These are phyloP conservation scores for Coprinellus aureogranulatus DNA, from an alignment of 768 basidiomycete species.

Conservation along the genomic window DNA sequence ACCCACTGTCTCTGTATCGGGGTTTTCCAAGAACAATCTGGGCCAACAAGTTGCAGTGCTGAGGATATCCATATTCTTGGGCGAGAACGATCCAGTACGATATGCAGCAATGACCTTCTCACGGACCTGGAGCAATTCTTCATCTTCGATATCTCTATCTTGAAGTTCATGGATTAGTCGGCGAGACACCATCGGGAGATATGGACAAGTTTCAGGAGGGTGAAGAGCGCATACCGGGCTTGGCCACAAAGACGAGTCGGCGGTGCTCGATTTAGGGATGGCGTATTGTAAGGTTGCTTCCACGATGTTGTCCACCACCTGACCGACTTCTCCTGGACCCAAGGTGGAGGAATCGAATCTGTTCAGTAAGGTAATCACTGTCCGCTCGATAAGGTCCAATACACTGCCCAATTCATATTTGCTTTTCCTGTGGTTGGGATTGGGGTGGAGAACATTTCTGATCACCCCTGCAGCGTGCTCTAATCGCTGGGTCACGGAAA, in stretches of 20 bases:
- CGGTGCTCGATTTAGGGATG: constrained; percentile 54
- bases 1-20: constrained; percentile 67
- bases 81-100: constrained; percentile 54
- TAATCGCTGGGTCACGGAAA: constrained; percentile 63
- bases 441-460: constrained; percentile 49
- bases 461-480: constrained; percentile 60
- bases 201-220: constrained; percentile 50
- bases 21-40: constrained; percentile 71
- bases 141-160: constrained; percentile 26
- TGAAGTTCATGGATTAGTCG: constrained; percentile 35
- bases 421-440: constrained; percentile 45
- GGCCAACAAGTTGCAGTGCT: constrained; percentile 70
- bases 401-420: constrained; percentile 64
- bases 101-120: constrained; percentile 61
- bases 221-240: constrained; percentile 65
- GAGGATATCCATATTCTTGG: constrained; percentile 58
- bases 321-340: constrained; percentile 62
- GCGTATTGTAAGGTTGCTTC: constrained; percentile 77
- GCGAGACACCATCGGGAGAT: constrained; percentile 52
- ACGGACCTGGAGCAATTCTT: constrained; percentile 39
- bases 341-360: constrained; percentile 44
- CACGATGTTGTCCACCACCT: constrained; percentile 65
- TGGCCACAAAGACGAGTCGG: constrained; percentile 46
- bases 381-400: constrained; percentile 73
- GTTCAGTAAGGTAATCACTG: constrained; percentile 56